Conservation (phyloP, 2,329 filamentous ascomycete species). For the Spiromastix sp. region DNA sequence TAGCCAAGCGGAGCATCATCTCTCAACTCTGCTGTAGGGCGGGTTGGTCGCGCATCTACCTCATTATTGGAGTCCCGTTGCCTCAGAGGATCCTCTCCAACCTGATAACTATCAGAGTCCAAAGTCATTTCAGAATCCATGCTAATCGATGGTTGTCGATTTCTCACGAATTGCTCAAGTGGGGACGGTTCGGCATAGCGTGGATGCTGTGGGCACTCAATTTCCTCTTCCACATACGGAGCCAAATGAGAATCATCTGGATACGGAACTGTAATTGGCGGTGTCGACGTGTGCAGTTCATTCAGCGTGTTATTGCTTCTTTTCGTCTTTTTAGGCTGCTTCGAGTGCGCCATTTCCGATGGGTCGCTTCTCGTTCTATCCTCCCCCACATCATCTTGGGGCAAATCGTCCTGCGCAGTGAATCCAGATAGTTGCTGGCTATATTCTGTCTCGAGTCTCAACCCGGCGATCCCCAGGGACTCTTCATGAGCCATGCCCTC, state of each 20-base stretch:
- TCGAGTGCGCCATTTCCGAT: neutral
- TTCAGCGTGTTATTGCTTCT: conserved; percentile 28
- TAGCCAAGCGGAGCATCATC: neutral
- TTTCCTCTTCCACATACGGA: conserved; percentile 14
- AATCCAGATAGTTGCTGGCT: neutral
- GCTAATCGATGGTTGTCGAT: conserved; percentile 31
- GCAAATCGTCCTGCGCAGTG: neutral
- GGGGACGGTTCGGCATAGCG: conserved; percentile 28
- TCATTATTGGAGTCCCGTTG: neutral
- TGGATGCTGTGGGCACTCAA: conserved; percentile 26
- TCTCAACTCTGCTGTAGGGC: neutral
- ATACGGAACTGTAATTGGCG: conserved; percentile 36
- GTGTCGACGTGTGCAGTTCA: conserved; percentile 31
- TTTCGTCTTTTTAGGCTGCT: conserved; percentile 16
- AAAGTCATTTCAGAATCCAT: conserved; percentile 32
- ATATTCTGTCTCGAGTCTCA: conserved; percentile 32
- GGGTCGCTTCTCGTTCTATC: too few species aligned
- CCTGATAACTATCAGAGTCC: conserved; percentile 29
- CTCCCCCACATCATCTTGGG: neutral
- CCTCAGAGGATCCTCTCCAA: conserved; percentile 30
- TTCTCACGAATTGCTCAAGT: conserved; percentile 31
- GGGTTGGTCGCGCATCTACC: neutral
- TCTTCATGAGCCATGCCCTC: conserved; percentile 30
- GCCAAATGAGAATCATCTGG: conserved; percentile 19
- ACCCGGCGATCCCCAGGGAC: conserved; percentile 23